These are phyloP conservation scores for Aureobasidium sp. DNA, from an alignment of 2,329 filamentous ascomycete species.

Conservation along the genomic window DNA sequence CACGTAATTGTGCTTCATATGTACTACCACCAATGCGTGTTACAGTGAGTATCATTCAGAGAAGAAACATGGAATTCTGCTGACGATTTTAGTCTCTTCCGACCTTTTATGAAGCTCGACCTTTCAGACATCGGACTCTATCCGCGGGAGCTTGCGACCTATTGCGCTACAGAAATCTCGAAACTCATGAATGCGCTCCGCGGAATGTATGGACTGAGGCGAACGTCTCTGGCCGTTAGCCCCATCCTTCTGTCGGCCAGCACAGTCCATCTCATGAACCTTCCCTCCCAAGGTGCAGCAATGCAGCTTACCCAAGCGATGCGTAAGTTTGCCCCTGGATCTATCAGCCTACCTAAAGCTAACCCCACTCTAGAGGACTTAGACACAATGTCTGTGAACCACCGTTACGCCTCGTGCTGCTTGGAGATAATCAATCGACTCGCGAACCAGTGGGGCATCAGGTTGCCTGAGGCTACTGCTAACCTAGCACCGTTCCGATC, in stretches of 20 bases:
- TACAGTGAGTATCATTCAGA: conserved; percentile 68
- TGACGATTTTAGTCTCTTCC: conserved; percentile 52
- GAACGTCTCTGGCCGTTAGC: conserved; percentile 33
- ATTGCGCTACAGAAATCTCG: conserved; percentile 39
- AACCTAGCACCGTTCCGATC: conserved; percentile 10
- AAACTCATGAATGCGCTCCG: conserved; percentile 37
- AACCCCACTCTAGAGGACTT: conserved; percentile 27
- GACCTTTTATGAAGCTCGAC: conserved; percentile 62
- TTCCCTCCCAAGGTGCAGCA: conserved; percentile 32
- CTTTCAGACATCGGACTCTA: conserved; percentile 51
- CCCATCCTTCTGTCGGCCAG: conserved; percentile 37
- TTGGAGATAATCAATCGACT: conserved; percentile 38
- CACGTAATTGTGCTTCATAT: conserved; percentile 59
- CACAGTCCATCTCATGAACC: conserved; percentile 41
- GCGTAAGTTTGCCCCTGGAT: conserved; percentile 14
- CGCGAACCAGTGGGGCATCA: conserved; percentile 38
- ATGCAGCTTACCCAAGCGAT: conserved; percentile 36
- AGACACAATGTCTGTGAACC: conserved; percentile 37
- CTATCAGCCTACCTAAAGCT: not conserved
- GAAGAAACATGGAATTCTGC: conserved; percentile 31
- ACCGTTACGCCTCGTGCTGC: conserved; percentile 37
- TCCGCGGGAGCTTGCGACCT: conserved; percentile 59
- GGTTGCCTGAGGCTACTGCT: conserved; percentile 33
- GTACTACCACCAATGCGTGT: conserved; percentile 30
- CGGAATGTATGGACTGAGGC: conserved; percentile 37